A percentile compares a stretch with the other conserved stretches of the same genome.
These are phyloP conservation scores for Tetraselmis chui DNA, from an alignment of 139 green algal species.

Conservation along the genomic window DNA sequence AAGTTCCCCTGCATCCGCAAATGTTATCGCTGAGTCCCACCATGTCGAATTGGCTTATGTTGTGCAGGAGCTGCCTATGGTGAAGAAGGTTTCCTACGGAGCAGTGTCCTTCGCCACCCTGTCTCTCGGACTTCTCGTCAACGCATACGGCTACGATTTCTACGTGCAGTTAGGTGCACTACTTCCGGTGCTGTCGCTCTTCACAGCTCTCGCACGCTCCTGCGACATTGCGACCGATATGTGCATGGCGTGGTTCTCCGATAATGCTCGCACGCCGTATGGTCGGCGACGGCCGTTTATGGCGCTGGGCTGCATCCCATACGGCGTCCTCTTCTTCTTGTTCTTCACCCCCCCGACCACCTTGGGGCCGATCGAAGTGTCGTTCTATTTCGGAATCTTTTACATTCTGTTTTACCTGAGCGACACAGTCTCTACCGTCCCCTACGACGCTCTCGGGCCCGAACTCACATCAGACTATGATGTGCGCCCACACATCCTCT, in stretches of 20 bases:
- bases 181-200: slow-evolving; percentile 30
- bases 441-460: slow-evolving; percentile 29
- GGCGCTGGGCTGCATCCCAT: slow-evolving; percentile 13
- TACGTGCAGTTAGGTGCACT: slow-evolving; percentile 14
- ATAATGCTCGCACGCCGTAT: slow-evolving; percentile 11
- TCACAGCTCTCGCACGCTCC: slow-evolving; percentile 27
- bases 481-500: background rate
- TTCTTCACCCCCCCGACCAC: slow-evolving; percentile 9
- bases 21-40: no score
- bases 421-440: slow-evolving; percentile 27
- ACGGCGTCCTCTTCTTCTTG: slow-evolving; percentile 11
- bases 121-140: slow-evolving; percentile 20
- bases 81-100: slow-evolving; percentile 19
- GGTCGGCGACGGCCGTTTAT: slow-evolving; percentile 27
- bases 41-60: no score
- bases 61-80: background rate
- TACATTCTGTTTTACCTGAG: slow-evolving; percentile 29
- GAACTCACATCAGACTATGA: slow-evolving; percentile 15
- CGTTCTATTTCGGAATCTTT: slow-evolving; percentile 25
- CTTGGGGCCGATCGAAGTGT: background rate
- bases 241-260: slow-evolving; percentile 23
- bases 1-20: no score
- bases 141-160: slow-evolving; percentile 26
- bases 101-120: slow-evolving; percentile 20
- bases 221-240: slow-evolving; percentile 26